Conservation (phyloP, 2,329 filamentous ascomycete species). For the Ophiostoma triangulosporum region DNA sequence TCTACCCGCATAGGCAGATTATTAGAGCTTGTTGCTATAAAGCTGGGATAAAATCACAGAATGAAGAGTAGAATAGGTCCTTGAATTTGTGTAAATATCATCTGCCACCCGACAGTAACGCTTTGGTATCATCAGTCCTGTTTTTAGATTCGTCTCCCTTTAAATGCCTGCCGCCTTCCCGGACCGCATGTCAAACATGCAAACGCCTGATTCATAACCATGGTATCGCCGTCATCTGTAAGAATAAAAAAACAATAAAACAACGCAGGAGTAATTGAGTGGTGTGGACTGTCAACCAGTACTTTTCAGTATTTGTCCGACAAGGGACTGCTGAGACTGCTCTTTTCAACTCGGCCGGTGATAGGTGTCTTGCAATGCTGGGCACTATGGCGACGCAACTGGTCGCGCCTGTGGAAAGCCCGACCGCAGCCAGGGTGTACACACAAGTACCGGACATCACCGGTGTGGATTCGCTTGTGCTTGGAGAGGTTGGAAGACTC, state of each 20-base stretch:
- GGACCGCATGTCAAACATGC: background rate
- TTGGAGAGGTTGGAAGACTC: constrained; percentile 56
- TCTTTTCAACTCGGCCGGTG: background rate
- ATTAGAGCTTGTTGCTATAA: too few relatives aligned
- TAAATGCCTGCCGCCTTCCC: background rate
- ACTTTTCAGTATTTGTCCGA: too few relatives aligned
- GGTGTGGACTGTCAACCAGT: too few relatives aligned
- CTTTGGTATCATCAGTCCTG: background rate
- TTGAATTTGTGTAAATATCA: too few relatives aligned
- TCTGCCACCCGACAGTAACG: background rate
- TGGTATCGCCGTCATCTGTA: background rate
- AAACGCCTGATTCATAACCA: background rate
- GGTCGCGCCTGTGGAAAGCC: constrained; percentile 46
- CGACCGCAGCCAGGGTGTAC: constrained; percentile 34
- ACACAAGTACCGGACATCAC: constrained; percentile 38
- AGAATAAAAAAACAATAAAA: background rate
- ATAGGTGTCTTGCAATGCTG: constrained; percentile 17
- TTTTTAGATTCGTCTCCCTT: background rate
- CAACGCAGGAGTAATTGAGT: background rate
- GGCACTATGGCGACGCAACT: constrained; percentile 42
- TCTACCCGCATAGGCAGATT: too few relatives aligned
- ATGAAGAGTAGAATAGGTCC: too few relatives aligned
- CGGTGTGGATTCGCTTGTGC: constrained; percentile 47
- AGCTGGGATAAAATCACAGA: too few relatives aligned
- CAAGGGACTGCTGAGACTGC: background rate